A percentile compares a stretch with the other conserved stretches of the same genome.
phyloP scores from a whole-genome alignment of 805 yeast genomes.

The Candida vaughaniae region DNA sequence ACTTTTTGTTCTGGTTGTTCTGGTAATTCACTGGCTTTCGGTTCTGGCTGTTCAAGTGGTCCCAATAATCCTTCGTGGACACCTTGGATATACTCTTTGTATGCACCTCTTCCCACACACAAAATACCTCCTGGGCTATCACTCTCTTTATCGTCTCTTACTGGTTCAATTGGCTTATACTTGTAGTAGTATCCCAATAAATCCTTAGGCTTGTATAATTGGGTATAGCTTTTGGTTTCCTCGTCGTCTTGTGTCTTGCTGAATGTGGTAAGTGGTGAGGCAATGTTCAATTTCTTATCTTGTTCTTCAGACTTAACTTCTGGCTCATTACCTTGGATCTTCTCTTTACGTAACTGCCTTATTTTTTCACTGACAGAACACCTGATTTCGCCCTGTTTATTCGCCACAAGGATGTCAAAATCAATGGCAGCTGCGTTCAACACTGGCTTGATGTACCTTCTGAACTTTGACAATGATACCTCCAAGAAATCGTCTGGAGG shows the following conservation, averaged over 20 bases:
- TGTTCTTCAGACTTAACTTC: neutral
- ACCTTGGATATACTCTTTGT: constrained; percentile 87
- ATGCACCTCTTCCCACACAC: constrained; percentile 94
- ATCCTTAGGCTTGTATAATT: constrained; percentile 41
- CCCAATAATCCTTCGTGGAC: constrained; percentile 94
- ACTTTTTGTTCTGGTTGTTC: no score
- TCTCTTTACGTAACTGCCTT: constrained; percentile 59
- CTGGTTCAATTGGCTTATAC: constrained; percentile 30
- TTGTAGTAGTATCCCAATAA: constrained; percentile 57
- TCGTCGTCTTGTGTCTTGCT: constrained; percentile 8
- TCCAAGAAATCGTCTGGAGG: constrained; percentile 92
- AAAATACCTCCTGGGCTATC: constrained; percentile 79
- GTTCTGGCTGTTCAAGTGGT: constrained; percentile 59
- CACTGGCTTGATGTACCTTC: constrained; percentile 81
- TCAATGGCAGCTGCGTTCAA: constrained; percentile 83
- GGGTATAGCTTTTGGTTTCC: constrained; percentile 19
- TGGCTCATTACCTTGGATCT: constrained; percentile 3
- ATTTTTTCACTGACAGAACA: constrained; percentile 77
- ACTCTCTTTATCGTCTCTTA: constrained; percentile 45
- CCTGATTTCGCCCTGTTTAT: constrained; percentile 88
- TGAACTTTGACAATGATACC: constrained; percentile 68
- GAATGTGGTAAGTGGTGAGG: constrained; percentile 15
- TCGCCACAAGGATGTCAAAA: constrained; percentile 72
- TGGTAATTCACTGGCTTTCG: constrained; percentile 14
- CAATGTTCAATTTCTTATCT: constrained; percentile 7